Evolutionary conservation across 2,329 filamentous ascomycete genomes (phyloP), one percentile per base, ranked within the genome.

Genomic region (Penicillium janthinellum): DNA sequence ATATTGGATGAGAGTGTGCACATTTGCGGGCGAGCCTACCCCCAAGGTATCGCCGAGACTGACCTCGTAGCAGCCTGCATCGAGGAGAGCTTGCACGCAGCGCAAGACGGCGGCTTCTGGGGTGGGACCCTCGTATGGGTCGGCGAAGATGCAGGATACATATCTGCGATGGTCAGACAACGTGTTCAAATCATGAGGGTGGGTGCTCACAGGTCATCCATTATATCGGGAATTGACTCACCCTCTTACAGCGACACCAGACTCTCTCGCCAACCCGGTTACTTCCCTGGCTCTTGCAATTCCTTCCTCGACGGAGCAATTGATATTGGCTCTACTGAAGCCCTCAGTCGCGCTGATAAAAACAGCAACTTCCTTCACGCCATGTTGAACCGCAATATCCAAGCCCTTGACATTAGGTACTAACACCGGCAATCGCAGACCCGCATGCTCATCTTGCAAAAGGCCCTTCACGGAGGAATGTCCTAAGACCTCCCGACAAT

Each of bases 41-140:
- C 93, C 93, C 0, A 92, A 94, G 0, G 93, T 97, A 71, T 96
- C 93, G 6, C 92, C 92, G 0, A 96, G 84, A 1, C 90, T 90
- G 66, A 97, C 92, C 81, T 96, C 92, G 71, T 96, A 91, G 20
- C 91, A 93, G 17, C 93, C 93, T 82, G 94, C 90, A 71, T 93
- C 90, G 1, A 96, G 82, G 51, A 96, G 78, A 70, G 81, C 87
- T 61, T 81, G 79, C 70, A 60, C 84, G 63, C 57, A 82, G 71
- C 25, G 81, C 74, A 86, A 80, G 11, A 79, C 79, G 50, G 82
- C 79, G 0, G 81, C 76, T 48, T 81, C 78, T 0, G 81, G 75
- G 22, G 84, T 79, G 0, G 83, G 82, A 1, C 84, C 84, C 66
- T 85, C 82, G 63, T 83, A 80, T 2, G 78, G 78, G 58, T 77